phyloP scores from a whole-genome alignment of 371 early-diverging fungal genomes.

The Lichtheimia ramosa region DNA sequence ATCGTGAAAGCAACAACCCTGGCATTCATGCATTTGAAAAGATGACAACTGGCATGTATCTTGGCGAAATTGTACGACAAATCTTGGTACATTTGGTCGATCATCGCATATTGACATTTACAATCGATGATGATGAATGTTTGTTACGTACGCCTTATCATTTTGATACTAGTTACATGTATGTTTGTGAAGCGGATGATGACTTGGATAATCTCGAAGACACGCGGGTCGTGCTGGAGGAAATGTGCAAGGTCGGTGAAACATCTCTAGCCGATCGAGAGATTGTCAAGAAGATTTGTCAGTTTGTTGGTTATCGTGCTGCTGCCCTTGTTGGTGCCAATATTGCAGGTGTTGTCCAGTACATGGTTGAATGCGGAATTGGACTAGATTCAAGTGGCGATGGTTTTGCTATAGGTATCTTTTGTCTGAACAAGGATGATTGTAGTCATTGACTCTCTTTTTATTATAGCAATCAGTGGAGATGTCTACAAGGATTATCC shows the following conservation, averaged over 20 bases:
- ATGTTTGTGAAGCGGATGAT: conserved; percentile 48
- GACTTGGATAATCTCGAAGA: conserved; percentile 33
- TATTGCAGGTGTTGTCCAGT: conserved; percentile 41
- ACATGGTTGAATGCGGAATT: conserved; percentile 33
- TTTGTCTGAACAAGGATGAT: not conserved
- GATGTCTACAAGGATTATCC: conserved; percentile 51
- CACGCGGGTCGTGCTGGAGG: conserved; percentile 44
- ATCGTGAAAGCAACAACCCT: conserved; percentile 72
- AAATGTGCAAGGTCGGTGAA: conserved; percentile 38
- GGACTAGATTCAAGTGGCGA: conserved; percentile 27
- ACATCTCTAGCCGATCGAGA: conserved; percentile 39
- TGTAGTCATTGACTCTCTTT: not conserved
- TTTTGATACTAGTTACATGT: conserved; percentile 85
- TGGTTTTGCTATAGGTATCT: conserved; percentile 46
- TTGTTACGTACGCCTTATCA: conserved; percentile 55
- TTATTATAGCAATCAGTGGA: conserved; percentile 41
- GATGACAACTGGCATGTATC: conserved; percentile 91
- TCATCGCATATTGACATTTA: conserved; percentile 65
- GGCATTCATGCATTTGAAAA: conserved; percentile 87
- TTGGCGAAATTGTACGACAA: conserved; percentile 87
- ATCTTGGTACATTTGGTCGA: conserved; percentile 74
- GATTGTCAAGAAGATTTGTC: conserved; percentile 45
- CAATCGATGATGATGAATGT: conserved; percentile 40
- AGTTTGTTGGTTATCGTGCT: conserved; percentile 42
- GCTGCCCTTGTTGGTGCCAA: conserved; percentile 39